phyloP scores from a whole-genome alignment of 2,329 filamentous ascomycete genomes.

The Pseudogymnoascus sp. region DNA sequence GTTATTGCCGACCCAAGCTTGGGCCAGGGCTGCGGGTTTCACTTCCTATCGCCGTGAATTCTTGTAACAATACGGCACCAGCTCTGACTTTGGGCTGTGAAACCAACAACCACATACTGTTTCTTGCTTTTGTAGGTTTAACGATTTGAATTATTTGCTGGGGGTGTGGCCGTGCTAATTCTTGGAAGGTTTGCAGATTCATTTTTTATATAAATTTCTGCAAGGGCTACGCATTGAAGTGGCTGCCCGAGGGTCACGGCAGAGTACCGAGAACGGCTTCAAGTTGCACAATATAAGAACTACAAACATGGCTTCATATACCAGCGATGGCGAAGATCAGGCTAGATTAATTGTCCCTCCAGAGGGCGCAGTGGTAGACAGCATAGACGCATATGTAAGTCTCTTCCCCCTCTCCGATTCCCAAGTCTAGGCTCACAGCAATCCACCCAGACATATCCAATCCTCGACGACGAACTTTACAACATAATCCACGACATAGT shows the following conservation, averaged over 20 bases:
- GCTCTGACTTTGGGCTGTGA: background rate
- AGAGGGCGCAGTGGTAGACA: constrained; percentile 34
- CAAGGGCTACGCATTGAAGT: background rate
- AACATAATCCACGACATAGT: constrained; percentile 71
- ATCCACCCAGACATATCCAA: constrained; percentile 46
- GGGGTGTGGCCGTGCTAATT: background rate
- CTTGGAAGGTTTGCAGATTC: background rate
- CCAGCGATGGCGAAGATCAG: constrained; percentile 11
- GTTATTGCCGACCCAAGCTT: background rate
- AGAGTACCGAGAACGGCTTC: background rate
- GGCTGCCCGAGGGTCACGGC: background rate
- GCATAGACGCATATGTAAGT: constrained; percentile 54
- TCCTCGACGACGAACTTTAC: constrained; percentile 69
- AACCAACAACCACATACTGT: background rate
- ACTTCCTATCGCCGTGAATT: background rate
- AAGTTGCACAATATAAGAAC: background rate
- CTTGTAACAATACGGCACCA: constrained; percentile 3
- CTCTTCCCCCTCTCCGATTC: constrained; percentile 10
- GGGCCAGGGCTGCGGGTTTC: background rate
- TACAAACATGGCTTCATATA: background rate
- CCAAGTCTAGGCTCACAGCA: background rate
- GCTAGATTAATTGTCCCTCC: constrained; percentile 46
- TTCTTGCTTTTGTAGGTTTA: background rate
- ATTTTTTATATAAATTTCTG: background rate
- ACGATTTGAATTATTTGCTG: background rate